Evolutionary conservation across 2,329 filamentous ascomycete species (phyloP), one percentile per base, ranked within the genome.

Genomic region (Fusarium citri): DNA sequence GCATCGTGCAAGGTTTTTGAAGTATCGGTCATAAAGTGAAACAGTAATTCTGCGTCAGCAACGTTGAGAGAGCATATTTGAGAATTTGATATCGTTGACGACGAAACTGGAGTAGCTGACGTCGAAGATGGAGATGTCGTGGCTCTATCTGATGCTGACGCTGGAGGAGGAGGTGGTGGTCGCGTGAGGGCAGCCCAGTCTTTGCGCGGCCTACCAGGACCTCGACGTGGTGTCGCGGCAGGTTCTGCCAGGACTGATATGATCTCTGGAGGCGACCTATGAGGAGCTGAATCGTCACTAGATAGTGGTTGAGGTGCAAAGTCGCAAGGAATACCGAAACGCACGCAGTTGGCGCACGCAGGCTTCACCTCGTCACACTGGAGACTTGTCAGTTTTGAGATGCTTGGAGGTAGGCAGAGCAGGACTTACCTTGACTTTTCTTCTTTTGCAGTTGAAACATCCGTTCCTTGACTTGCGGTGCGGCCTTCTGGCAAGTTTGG

Each of bases 321-420:
- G 51, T 75, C 73, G 58, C 76, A 78, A 22, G 72, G 68, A 28
- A 77, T 73, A 45, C 74, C 74, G 59, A 78, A 78, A 46, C 74
- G 76, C 28, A 77, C 65, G 67, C 77, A 78, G 68, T 77, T 78
- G 49, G 69, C 69, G 59, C 77, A 78, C 25, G 74, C 69, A 16
- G 77, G 77, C 64, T 76, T 77, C 37, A 76, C 73, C 66, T 78
- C 77, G 63, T 77, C 75, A 48, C 77, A 78, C 77, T 78, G 42
- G 41, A 10, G 37, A 28, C 55, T 60, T 34, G 64, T 72, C 59
- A 72, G 66, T 50, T 59, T n/a, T 46, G 55, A 15, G n/a, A 55
- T 28, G 31, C 48, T 53, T 49, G 47, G 22, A 47, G 53, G 31
- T 23, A 58, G 57, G 40, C 31, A 58, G 59, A 26, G 28, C 26